phyloP scores from a whole-genome alignment of 148 eudicot genomes.

The Persicaria tinctoria region DNA sequence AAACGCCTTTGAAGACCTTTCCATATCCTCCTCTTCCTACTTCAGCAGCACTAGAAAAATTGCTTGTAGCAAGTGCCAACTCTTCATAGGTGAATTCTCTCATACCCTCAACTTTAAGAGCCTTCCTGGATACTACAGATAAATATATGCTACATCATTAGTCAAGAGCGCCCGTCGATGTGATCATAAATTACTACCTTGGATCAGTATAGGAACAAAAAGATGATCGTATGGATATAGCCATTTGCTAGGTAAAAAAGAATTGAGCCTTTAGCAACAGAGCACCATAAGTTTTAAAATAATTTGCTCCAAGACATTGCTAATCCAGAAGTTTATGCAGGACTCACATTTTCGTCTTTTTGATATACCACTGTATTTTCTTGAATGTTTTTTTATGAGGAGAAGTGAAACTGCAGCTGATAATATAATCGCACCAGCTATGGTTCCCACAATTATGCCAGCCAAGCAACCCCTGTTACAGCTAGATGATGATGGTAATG shows the following conservation, averaged over 20 bases:
- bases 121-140: conserved; percentile 21
- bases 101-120: conserved; percentile 72
- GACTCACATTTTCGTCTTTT: conserved; percentile 9
- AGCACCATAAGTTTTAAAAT: not conserved
- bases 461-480: conserved; percentile 43
- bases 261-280: not conserved
- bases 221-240: not conserved
- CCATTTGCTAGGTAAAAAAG: too few relatives aligned
- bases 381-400: conserved; percentile 22
- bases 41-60: conserved; percentile 45
- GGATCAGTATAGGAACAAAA: not conserved
- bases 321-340: not conserved
- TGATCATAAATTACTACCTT: not conserved
- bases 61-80: conserved; percentile 54
- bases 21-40: conserved; percentile 97
- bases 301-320: not conserved
- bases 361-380: conserved; percentile 4
- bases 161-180: not conserved
- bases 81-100: conserved; percentile 65
- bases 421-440: conserved; percentile 25
- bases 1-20: conserved; percentile 65
- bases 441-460: conserved; percentile 32
- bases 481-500: conserved; percentile 12
- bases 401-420: conserved; percentile 40
- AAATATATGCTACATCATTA: not conserved